Percentiles rank a stretch among this genome's conserved stretches.
Evolutionary conservation across 2,329 filamentous ascomycete species (phyloP).

Genomic region (Pseudopithomyces chartarum): DNA sequence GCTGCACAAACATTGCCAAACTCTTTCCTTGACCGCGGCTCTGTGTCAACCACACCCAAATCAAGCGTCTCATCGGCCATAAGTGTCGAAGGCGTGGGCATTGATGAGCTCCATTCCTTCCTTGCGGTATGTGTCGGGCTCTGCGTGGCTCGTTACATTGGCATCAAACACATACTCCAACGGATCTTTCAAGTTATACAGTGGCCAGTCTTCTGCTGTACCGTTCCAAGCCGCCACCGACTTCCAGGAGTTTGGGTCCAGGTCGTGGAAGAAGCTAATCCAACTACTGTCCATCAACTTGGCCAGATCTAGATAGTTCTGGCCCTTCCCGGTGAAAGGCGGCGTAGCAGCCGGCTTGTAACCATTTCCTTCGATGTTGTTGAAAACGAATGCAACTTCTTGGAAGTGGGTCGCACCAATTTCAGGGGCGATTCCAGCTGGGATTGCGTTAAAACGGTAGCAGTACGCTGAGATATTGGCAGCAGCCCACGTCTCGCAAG

Average conservation of each 20-base stretch:
- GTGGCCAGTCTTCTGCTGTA: constrained; percentile 44
- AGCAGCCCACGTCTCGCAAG: constrained; percentile 58
- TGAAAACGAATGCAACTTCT: constrained; percentile 55
- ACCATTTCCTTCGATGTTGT: constrained; percentile 53
- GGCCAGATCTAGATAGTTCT: constrained; percentile 46
- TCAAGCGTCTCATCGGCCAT: background rate
- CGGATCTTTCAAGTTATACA: constrained; percentile 43
- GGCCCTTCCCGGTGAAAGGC: constrained; percentile 43
- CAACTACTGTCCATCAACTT: constrained; percentile 52
- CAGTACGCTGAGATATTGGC: constrained; percentile 59
- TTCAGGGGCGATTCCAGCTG: constrained; percentile 50
- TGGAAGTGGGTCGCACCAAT: constrained; percentile 61
- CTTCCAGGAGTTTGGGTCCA: constrained; percentile 32
- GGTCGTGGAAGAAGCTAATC: constrained; percentile 53
- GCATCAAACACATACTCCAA: constrained; percentile 54
- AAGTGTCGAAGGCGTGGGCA: background rate
- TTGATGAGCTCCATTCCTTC: constrained; percentile 53
- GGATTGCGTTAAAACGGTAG: constrained; percentile 66
- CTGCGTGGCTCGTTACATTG: constrained; percentile 45
- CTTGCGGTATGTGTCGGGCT: constrained; percentile 51
- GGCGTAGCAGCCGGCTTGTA: constrained; percentile 29
- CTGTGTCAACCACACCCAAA: background rate
- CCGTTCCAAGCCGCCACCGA: constrained; percentile 12
- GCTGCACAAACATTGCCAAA: background rate
- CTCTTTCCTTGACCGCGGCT: background rate